These are phyloP conservation scores for Exophiala bonariae DNA, from an alignment of 2,329 filamentous ascomycete genomes.

Conservation along the genomic window DNA sequence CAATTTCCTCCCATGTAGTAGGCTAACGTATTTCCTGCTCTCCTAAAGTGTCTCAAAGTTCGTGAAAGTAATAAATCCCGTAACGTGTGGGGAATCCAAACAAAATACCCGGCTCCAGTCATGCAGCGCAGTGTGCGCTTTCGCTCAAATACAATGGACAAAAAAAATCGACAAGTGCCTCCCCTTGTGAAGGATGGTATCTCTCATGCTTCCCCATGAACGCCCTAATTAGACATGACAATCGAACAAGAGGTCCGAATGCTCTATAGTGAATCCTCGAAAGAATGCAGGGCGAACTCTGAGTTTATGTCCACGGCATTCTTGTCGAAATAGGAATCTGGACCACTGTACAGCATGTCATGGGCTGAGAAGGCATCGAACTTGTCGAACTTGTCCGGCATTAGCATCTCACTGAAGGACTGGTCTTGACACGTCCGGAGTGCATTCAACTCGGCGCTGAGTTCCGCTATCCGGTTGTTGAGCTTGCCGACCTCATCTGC, in stretches of 20 bases:
- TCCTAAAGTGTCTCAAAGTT: too few relatives aligned
- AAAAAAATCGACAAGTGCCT: neutral
- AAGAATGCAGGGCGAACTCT: conserved; percentile 25
- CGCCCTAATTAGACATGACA: neutral
- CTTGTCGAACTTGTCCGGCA: conserved; percentile 30
- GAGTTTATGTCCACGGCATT: conserved; percentile 27
- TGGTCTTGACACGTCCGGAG: conserved; percentile 25
- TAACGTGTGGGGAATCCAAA: conserved; percentile 9
- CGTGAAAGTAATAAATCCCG: too few relatives aligned
- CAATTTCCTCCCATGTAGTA: too few relatives aligned
- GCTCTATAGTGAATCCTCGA: conserved; percentile 26
- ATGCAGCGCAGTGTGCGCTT: conserved; percentile 11
- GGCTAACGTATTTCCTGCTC: too few relatives aligned
- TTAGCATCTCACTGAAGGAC: conserved; percentile 27
- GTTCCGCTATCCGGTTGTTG: conserved; percentile 29
- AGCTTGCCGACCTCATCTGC: conserved; percentile 31
- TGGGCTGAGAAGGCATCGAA: conserved; percentile 30
- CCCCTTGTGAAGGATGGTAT: conserved; percentile 1
- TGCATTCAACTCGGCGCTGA: conserved; percentile 29
- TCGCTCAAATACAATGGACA: conserved; percentile 21
- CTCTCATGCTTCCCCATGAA: neutral
- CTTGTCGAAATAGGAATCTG: conserved; percentile 30
- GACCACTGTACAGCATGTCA: conserved; percentile 25
- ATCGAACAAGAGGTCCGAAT: conserved; percentile 9
- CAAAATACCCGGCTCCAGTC: conserved; percentile 1